A percentile compares a stretch with the other conserved stretches of the same genome.
These are phyloP conservation scores for Peronospora belbahrii DNA, from an alignment of 352 stramenopile species.

Conservation along the genomic window DNA sequence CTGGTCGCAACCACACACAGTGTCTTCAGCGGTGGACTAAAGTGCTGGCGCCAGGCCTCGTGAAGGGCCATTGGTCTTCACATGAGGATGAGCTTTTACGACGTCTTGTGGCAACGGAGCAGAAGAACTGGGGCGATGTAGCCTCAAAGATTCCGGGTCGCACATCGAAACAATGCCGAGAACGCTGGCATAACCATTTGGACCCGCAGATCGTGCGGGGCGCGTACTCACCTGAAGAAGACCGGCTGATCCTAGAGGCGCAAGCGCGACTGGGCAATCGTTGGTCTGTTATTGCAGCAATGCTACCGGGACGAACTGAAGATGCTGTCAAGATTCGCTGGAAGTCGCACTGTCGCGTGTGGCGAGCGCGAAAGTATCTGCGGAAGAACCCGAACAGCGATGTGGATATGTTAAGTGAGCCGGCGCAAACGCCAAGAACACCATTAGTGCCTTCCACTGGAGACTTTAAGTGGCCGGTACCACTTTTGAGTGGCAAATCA, in stretches of 20 bases:
- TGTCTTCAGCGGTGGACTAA: conserved; percentile 90
- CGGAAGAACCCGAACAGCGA: conserved; percentile 46
- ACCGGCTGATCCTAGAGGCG: conserved; percentile 82
- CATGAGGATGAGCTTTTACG: conserved; percentile 82
- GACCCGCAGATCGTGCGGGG: conserved; percentile 86
- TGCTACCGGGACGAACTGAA: conserved; percentile 82
- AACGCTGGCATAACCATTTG: conserved; percentile 88
- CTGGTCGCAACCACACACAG: conserved; percentile 86
- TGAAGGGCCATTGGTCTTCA: conserved; percentile 88
- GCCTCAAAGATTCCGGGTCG: conserved; percentile 77
- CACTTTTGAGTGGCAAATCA: conserved; percentile 2
- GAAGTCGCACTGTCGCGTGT: conserved; percentile 85
- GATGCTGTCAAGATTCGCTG: conserved; percentile 90
- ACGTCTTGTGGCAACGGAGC: conserved; percentile 66
- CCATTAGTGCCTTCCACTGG: conserved; percentile 21
- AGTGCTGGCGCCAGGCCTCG: conserved; percentile 77
- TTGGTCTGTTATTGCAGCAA: conserved; percentile 87
- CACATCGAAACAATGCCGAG: conserved; percentile 86
- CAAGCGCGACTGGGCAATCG: conserved; percentile 81
- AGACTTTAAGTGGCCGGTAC: conserved; percentile 25
- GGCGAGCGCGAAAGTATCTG: conserved; percentile 76
- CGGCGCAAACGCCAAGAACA: conserved; percentile 23
- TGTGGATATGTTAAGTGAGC: conserved; percentile 27
- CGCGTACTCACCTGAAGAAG: conserved; percentile 82
- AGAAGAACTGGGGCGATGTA: conserved; percentile 87